A percentile compares a stretch with the other conserved stretches of the same genome.
Conservation (phyloP, 2,329 filamentous ascomycete species). For the Fusarium sublunatum region DNA sequence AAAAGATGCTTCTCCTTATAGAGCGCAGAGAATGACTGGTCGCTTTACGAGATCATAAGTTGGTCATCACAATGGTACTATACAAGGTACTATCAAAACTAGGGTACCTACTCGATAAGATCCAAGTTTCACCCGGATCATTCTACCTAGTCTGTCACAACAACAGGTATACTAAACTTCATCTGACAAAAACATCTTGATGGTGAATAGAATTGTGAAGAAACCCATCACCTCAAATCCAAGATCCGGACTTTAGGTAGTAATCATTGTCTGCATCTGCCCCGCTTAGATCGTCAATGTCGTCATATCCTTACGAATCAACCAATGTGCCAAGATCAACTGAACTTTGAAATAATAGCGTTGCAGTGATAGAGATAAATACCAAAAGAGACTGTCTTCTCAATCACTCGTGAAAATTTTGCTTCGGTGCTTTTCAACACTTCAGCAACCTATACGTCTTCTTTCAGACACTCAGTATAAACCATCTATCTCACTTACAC, state of each 20-base stretch:
- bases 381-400: not conserved
- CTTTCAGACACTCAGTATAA: not conserved
- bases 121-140: not conserved
- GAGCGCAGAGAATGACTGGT: too few species aligned
- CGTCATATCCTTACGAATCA: constrained; percentile 28
- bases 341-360: not conserved
- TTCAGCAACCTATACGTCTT: not conserved
- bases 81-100: not conserved
- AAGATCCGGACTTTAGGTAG: constrained; percentile 6
- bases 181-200: not conserved
- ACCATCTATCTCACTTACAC: not conserved
- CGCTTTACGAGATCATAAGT: too few species aligned
- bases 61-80: too few species aligned
- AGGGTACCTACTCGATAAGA: not conserved
- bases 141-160: not conserved
- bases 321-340: not conserved
- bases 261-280: constrained; percentile 23
- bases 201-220: not conserved
- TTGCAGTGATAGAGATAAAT: constrained; percentile 8
- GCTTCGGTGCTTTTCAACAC: not conserved
- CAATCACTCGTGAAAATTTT: not conserved
- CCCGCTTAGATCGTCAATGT: constrained; percentile 34
- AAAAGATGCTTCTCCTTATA: too few species aligned
- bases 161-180: not conserved
- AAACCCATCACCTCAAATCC: not conserved